Percentiles rank a stretch among this genome's conserved stretches.
Conservation (phyloP, 31 red algal genomes). For the Porphyra umbilicalis region DNA sequence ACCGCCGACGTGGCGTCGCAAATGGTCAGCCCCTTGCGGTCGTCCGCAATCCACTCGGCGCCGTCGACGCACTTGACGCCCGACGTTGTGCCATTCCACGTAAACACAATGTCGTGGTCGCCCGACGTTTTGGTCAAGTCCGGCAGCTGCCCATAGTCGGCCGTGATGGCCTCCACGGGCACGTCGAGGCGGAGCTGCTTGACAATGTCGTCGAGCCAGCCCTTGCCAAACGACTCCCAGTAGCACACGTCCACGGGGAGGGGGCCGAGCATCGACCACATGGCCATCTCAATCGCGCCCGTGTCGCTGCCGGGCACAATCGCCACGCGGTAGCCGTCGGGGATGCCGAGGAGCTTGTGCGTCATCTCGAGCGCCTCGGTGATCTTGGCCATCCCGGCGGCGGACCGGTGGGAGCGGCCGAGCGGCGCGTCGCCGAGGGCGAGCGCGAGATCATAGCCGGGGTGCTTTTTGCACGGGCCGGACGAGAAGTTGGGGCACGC, state of each 20-base stretch:
- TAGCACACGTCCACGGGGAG: slow-evolving; percentile 71
- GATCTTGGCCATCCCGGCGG: slow-evolving; percentile 73
- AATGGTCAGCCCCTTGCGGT: slow-evolving; percentile 71
- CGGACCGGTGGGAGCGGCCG: slow-evolving; percentile 77
- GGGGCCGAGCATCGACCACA: slow-evolving; percentile 88
- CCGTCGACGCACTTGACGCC: slow-evolving; percentile 72
- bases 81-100: slow-evolving; percentile 93
- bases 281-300: slow-evolving; percentile 95
- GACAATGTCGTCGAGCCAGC: slow-evolving; percentile 75
- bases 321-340: slow-evolving; percentile 63
- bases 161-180: slow-evolving; percentile 34
- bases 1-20: slow-evolving; percentile 94
- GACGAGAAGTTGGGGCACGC: slow-evolving; percentile 83
- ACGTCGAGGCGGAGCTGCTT: slow-evolving; percentile 68
- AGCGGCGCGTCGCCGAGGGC: slow-evolving; percentile 62
- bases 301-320: slow-evolving; percentile 91
- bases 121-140: slow-evolving; percentile 44
- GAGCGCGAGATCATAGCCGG: slow-evolving; percentile 49
- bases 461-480: slow-evolving; percentile 93
- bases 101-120: slow-evolving; percentile 88
- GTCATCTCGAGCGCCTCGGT: slow-evolving; percentile 46
- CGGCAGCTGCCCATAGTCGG: slow-evolving; percentile 73
- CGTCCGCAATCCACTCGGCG: slow-evolving; percentile 63
- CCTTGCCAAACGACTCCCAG: slow-evolving; percentile 97
- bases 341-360: slow-evolving; percentile 47